These are phyloP conservation scores for Dipodascus geniculatus DNA, from an alignment of 805 yeast genomes.

Conservation along the genomic window DNA sequence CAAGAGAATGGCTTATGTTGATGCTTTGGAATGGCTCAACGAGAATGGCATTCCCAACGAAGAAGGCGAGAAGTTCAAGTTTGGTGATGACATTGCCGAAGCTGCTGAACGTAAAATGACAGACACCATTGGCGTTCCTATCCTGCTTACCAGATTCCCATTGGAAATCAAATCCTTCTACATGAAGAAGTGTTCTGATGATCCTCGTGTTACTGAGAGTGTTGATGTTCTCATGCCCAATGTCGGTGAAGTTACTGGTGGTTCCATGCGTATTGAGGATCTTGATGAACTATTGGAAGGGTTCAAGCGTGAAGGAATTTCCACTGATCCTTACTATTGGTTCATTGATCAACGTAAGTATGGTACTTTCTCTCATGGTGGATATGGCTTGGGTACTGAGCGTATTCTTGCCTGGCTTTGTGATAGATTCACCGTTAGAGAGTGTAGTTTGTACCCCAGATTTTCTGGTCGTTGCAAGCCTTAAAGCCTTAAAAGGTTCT, in stretches of 20 bases:
- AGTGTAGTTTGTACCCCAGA: conserved; percentile 95
- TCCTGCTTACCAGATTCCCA: conserved; percentile 88
- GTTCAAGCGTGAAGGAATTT: conserved; percentile 84
- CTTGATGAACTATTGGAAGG: conserved; percentile 79
- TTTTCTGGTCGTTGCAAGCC: conserved; percentile 98
- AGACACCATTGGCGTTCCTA: conserved; percentile 86
- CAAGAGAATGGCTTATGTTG: conserved; percentile 79
- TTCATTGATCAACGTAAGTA: conserved; percentile 90
- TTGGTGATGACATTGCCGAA: conserved; percentile 98
- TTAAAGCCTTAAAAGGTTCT: conserved; percentile 24
- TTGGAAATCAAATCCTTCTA: conserved; percentile 94
- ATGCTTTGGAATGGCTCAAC: conserved; percentile 93
- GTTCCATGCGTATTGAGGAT: conserved; percentile 91
- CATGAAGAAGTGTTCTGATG: conserved; percentile 88
- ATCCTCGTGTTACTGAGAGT: conserved; percentile 91
- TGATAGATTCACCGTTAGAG: conserved; percentile 95
- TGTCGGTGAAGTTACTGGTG: conserved; percentile 98
- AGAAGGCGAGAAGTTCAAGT: conserved; percentile 83
- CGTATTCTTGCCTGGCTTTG: conserved; percentile 97
- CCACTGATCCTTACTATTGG: conserved; percentile 84
- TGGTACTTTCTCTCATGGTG: conserved; percentile 98
- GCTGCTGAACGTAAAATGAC: conserved; percentile 99
- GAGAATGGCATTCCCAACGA: conserved; percentile 91
- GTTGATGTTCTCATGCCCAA: conserved; percentile 98
- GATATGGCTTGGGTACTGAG: conserved; percentile 97